phyloP scores from a whole-genome alignment of 108 stramenopile genomes.

The Cyclotella sp. region DNA sequence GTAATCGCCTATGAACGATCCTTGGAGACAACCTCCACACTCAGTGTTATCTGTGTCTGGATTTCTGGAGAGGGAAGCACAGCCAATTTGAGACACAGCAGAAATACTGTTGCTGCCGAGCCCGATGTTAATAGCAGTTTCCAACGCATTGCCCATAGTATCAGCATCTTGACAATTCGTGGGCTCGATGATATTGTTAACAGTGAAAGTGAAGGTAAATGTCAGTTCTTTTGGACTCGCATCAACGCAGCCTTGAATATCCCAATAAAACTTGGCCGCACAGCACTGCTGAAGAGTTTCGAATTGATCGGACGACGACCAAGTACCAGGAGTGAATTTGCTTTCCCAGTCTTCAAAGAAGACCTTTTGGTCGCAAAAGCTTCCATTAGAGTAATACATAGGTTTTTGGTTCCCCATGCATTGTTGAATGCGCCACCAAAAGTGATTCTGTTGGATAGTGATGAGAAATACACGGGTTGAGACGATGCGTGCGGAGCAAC shows the following conservation, averaged over 20 bases:
- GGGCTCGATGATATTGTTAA: slow-evolving; percentile 15
- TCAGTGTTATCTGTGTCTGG: slow-evolving; percentile 25
- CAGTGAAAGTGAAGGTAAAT: slow-evolving; percentile 24
- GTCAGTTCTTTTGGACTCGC: slow-evolving; percentile 19
- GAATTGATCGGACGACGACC: slow-evolving; percentile 15
- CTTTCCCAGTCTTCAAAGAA: slow-evolving; percentile 31
- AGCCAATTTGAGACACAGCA: slow-evolving; percentile 30
- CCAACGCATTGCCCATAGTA: slow-evolving; percentile 25
- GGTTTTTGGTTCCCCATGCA: slow-evolving; percentile 33
- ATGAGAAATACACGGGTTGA: not conserved
- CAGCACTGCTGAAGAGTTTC: slow-evolving; percentile 30
- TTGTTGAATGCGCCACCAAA: slow-evolving; percentile 32
- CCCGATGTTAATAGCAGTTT: slow-evolving; percentile 23
- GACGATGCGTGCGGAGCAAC: too few relatives aligned
- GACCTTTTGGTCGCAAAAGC: slow-evolving; percentile 11
- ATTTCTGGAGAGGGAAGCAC: slow-evolving; percentile 19
- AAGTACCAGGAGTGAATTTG: slow-evolving; percentile 29
- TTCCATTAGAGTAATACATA: slow-evolving; percentile 21
- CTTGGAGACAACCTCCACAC: slow-evolving; percentile 34
- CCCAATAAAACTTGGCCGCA: slow-evolving; percentile 31
- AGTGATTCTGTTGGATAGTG: slow-evolving; percentile 6
- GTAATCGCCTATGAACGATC: slow-evolving; percentile 1
- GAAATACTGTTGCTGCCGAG: slow-evolving; percentile 15
- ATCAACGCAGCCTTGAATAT: slow-evolving; percentile 23
- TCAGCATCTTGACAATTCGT: slow-evolving; percentile 40